A percentile compares a stretch with the other conserved stretches of the same genome.
phyloP scores from a whole-genome alignment of 306 rosid genomes.

The Dicorynia guianensis region DNA sequence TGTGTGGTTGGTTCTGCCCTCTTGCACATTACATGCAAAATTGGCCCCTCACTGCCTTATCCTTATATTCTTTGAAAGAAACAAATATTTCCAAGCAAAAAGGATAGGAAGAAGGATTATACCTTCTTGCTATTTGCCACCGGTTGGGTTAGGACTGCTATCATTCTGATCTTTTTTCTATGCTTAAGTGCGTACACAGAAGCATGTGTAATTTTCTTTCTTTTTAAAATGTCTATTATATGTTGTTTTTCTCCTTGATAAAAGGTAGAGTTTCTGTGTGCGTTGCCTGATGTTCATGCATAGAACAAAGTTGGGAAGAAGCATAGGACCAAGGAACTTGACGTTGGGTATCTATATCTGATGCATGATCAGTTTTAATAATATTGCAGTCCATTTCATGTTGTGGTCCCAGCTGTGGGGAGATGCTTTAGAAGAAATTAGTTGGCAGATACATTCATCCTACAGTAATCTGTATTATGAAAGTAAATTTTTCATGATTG shows the following conservation, averaged over 20 bases:
- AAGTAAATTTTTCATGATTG: constrained; percentile 13
- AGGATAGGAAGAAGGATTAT: too few species aligned
- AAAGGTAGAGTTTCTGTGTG: neutral
- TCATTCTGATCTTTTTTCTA: too few species aligned
- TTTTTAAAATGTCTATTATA: neutral
- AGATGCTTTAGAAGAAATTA: neutral
- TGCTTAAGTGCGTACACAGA: too few species aligned
- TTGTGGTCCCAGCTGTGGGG: constrained; percentile 6
- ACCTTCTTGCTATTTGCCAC: too few species aligned
- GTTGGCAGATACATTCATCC: neutral
- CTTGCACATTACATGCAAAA: too few species aligned
- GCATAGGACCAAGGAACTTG: too few species aligned
- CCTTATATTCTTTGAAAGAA: too few species aligned
- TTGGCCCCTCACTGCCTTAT: too few species aligned
- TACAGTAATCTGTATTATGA: neutral
- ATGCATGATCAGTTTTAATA: neutral
- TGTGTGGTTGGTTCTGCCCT: too few species aligned
- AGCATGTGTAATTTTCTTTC: neutral
- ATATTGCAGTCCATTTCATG: neutral
- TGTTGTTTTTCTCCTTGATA: neutral
- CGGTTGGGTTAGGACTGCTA: too few species aligned
- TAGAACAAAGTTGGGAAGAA: too few species aligned
- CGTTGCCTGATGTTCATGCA: neutral
- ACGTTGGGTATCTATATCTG: neutral
- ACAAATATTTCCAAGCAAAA: too few species aligned